These are phyloP conservation scores for Cercospora janseana DNA, from an alignment of 2,329 filamentous ascomycete species.

Conservation along the genomic window DNA sequence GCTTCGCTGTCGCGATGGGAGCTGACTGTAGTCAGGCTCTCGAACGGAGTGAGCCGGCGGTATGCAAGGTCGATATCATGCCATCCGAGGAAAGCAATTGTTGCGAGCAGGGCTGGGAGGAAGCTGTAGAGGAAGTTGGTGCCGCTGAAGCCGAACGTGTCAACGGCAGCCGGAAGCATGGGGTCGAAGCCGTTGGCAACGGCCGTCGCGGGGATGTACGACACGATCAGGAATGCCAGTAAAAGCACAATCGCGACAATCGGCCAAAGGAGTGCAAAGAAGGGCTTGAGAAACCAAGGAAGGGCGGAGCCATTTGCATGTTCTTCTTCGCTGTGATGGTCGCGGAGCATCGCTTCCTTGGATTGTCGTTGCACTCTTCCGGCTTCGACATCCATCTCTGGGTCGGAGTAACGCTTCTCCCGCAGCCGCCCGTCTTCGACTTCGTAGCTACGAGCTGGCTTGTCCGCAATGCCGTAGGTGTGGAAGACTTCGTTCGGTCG, in stretches of 20 bases:
- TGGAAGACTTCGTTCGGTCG: conserved; percentile 70
- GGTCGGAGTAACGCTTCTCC: conserved; percentile 42
- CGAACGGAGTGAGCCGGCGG: conserved; percentile 68
- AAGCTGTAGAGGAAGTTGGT: conserved; percentile 87
- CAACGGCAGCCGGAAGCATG: conserved; percentile 52
- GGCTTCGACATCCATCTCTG: conserved; percentile 36
- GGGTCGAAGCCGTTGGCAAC: conserved; percentile 71
- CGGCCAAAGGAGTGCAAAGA: conserved; percentile 64
- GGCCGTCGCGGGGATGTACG: conserved; percentile 66
- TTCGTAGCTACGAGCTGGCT: conserved; percentile 52
- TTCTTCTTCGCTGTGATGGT: conserved; percentile 11
- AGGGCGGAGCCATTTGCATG: conserved; percentile 38
- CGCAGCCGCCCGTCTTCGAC: conserved; percentile 48
- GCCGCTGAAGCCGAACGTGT: conserved; percentile 66
- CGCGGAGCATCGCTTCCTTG: conserved; percentile 32
- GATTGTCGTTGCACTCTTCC: conserved; percentile 46
- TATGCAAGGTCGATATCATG: conserved; percentile 65
- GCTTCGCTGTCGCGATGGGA: conserved; percentile 34
- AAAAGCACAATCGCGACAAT: conserved; percentile 61
- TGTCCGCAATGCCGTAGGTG: conserved; percentile 67
- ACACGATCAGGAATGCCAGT: conserved; percentile 70
- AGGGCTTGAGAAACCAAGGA: conserved; percentile 71
- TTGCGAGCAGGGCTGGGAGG: conserved; percentile 66
- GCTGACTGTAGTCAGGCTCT: conserved; percentile 52
- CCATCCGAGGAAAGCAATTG: conserved; percentile 65